phyloP scores from a whole-genome alignment of 179 eudicot species.

The Camellia oleifera region DNA sequence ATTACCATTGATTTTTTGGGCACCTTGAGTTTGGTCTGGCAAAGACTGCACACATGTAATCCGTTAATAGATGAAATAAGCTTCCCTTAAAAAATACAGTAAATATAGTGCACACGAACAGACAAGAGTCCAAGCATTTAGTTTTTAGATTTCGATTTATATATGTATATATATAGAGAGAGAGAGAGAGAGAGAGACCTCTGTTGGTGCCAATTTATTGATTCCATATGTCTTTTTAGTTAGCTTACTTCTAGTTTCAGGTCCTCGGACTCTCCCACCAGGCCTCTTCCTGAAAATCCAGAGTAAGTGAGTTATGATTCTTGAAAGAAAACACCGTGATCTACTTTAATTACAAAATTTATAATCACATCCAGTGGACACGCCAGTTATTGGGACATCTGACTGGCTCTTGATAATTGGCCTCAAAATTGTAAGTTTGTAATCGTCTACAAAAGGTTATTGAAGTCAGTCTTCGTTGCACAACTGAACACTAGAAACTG shows the following conservation, averaged over 20 bases:
- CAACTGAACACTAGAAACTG: constrained; percentile 9
- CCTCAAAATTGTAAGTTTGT: neutral
- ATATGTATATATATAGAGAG: constrained; percentile 1
- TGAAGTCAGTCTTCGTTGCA: neutral
- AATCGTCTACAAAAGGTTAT: neutral
- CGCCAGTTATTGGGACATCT: neutral
- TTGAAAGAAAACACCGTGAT: neutral
- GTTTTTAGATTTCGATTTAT: neutral
- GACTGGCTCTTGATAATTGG: neutral
- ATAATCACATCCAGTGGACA: neutral
- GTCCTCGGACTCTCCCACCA: constrained; percentile 61
- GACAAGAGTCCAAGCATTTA: neutral
- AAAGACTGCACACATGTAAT: constrained; percentile 42
- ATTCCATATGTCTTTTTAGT: constrained; percentile 55
- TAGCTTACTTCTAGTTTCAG: constrained; percentile 52
- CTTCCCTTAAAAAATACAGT: neutral
- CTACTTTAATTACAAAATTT: neutral
- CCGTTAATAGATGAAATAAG: neutral
- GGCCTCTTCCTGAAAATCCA: constrained; percentile 61
- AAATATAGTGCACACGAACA: neutral
- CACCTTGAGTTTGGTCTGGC: constrained; percentile 42
- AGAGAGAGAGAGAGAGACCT: constrained; percentile 42
- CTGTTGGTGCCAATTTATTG: constrained; percentile 59
- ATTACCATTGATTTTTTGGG: constrained; percentile 43
- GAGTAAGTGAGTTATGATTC: neutral